Evolutionary conservation across 345 rosid genomes (phyloP).

Genomic region (Corchorus olitorius): DNA sequence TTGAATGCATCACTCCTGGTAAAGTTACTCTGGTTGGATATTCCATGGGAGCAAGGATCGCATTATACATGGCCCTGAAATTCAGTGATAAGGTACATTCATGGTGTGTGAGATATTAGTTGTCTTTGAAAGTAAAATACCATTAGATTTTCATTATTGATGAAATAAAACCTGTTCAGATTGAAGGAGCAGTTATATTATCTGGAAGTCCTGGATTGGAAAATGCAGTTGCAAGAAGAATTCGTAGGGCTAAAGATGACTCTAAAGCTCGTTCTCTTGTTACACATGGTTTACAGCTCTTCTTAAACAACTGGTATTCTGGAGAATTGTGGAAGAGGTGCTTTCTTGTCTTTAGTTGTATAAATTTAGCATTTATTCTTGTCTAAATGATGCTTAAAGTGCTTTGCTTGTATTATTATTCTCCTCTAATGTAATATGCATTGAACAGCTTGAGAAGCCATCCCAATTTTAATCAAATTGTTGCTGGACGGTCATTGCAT

Average conservation of each 20-base stretch:
- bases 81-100: constrained; percentile 55
- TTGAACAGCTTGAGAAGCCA: constrained; percentile 73
- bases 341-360: constrained; percentile 15
- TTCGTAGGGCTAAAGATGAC: constrained; percentile 76
- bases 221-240: constrained; percentile 53
- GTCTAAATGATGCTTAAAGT: neutral
- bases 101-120: constrained; percentile 11
- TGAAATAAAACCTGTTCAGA: constrained; percentile 38
- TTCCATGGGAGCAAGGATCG: constrained; percentile 95
- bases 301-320: constrained; percentile 71
- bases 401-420: constrained; percentile 19
- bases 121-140: neutral
- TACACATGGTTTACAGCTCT: constrained; percentile 58
- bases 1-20: constrained; percentile 53
- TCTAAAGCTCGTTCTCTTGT: constrained; percentile 46
- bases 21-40: constrained; percentile 76
- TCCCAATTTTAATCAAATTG: constrained; percentile 59
- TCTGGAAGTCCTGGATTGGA: constrained; percentile 91
- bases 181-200: constrained; percentile 69
- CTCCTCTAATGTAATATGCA: constrained; percentile 14
- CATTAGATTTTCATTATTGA: constrained; percentile 2
- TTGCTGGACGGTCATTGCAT: constrained; percentile 57
- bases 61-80: constrained; percentile 75
- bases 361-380: neutral
- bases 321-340: constrained; percentile 87